Conservation (phyloP, 495 filamentous ascomycete genomes). For the Endocarpon pusillum region DNA sequence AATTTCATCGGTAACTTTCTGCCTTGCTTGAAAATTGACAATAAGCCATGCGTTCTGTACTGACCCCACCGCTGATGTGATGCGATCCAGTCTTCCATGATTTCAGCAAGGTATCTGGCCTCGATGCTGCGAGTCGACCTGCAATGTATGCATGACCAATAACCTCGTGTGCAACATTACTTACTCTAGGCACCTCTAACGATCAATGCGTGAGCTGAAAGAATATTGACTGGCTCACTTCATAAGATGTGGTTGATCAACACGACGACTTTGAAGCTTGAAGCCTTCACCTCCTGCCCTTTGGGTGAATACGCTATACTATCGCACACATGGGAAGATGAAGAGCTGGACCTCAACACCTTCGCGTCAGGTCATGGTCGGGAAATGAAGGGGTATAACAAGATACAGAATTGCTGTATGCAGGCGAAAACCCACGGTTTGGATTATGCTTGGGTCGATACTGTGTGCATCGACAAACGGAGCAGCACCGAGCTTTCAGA, state of each 20-base stretch:
- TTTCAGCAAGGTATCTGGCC: too few relatives aligned
- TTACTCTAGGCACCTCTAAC: too few relatives aligned
- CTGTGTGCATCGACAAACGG: constrained; percentile 30
- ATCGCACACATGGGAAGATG: constrained; percentile 1
- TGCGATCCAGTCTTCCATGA: too few relatives aligned
- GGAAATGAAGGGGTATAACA: not conserved
- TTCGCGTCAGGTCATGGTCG: not conserved
- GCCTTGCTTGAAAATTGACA: too few relatives aligned
- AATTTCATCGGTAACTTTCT: too few relatives aligned
- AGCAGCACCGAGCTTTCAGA: constrained; percentile 23
- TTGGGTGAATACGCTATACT: not conserved
- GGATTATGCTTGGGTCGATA: constrained; percentile 31
- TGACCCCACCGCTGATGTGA: too few relatives aligned
- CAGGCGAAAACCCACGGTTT: not conserved
- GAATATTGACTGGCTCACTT: too few relatives aligned
- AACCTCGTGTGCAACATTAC: too few relatives aligned
- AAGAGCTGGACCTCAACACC: not conserved
- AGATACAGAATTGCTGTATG: not conserved
- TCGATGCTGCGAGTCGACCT: too few relatives aligned
- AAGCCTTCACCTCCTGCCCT: not conserved
- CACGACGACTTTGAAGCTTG: not conserved
- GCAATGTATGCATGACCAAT: too few relatives aligned
- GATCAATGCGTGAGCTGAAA: too few relatives aligned
- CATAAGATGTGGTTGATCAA: not conserved
- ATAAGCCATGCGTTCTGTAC: too few relatives aligned